These are phyloP conservation scores for Penicillium sp. DNA, from an alignment of 2,329 filamentous ascomycete genomes.

Conservation along the genomic window DNA sequence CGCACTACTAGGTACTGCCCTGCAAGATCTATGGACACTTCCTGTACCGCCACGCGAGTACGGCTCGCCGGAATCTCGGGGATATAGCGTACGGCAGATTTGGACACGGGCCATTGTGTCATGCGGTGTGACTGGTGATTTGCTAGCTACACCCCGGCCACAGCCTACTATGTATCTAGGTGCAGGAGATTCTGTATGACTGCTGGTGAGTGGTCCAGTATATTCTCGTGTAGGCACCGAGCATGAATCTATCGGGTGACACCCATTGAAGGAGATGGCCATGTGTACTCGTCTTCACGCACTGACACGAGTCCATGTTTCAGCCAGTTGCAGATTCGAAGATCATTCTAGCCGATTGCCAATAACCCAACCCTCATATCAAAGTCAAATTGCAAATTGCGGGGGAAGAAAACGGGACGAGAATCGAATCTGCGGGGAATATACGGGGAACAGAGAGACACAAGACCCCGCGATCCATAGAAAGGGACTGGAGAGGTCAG, in stretches of 20 bases:
- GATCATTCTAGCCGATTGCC: background rate
- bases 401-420: background rate
- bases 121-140: conserved; percentile 1
- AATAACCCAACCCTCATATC: background rate
- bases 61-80: background rate
- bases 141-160: background rate
- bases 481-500: background rate
- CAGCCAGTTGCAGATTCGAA: background rate
- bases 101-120: background rate
- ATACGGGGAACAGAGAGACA: background rate
- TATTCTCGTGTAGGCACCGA: too few relatives aligned
- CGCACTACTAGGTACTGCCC: too few relatives aligned
- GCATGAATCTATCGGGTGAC: background rate
- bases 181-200: background rate
- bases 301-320: background rate
- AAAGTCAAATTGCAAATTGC: background rate
- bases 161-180: background rate
- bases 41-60: background rate
- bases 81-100: background rate
- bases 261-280: too few relatives aligned
- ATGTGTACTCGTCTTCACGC: background rate
- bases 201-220: too few relatives aligned
- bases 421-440: conserved; percentile 2
- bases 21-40: too few relatives aligned
- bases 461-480: background rate